phyloP scores from a whole-genome alignment of 1,284 basidiomycete genomes.

The Phylloboletellus chloephorus region DNA sequence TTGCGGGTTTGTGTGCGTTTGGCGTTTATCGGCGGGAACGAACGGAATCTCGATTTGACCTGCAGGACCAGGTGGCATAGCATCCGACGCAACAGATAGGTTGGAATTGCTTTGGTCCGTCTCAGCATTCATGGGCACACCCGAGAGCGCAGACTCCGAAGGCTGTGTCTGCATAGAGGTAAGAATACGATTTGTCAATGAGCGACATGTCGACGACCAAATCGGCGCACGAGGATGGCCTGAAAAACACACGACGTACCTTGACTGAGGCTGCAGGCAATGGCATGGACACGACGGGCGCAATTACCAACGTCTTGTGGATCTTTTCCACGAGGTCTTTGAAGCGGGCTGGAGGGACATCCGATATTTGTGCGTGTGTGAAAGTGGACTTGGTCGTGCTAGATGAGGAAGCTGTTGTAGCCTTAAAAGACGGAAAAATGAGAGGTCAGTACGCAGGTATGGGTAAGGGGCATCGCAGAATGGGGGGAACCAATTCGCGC shows the following conservation, averaged over 20 bases:
- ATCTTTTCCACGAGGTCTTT: constrained; percentile 50
- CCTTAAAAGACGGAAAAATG: constrained; percentile 11
- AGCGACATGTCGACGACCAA: constrained; percentile 3
- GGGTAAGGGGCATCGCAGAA: constrained; percentile 1
- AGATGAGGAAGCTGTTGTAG: constrained; percentile 2
- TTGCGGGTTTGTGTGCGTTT: constrained; percentile 14
- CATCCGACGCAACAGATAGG: constrained; percentile 12
- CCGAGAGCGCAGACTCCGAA: constrained; percentile 3
- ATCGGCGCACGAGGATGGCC: constrained; percentile 1
- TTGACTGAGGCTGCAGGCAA: constrained; percentile 15
- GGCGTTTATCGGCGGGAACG: constrained; percentile 54
- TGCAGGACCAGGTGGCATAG: constrained; percentile 22
- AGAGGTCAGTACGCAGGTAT: constrained; percentile 10
- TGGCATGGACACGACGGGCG: constrained; percentile 43
- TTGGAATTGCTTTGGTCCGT: constrained; percentile 8
- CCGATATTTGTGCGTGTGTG: constrained; percentile 7
- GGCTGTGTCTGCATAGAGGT: constrained; percentile 11
- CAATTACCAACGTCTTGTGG: constrained; percentile 48
- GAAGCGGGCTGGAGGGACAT: constrained; percentile 32
- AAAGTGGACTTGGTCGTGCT: constrained; percentile 19
- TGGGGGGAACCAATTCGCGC: constrained; percentile 12
- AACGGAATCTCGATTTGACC: constrained; percentile 64
- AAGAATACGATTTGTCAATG: constrained; percentile 6
- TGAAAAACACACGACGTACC: constrained; percentile 16
- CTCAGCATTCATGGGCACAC: constrained; percentile 1